These are phyloP conservation scores for Rhodotorula diobovata DNA, from an alignment of 768 basidiomycete species.

Conservation along the genomic window DNA sequence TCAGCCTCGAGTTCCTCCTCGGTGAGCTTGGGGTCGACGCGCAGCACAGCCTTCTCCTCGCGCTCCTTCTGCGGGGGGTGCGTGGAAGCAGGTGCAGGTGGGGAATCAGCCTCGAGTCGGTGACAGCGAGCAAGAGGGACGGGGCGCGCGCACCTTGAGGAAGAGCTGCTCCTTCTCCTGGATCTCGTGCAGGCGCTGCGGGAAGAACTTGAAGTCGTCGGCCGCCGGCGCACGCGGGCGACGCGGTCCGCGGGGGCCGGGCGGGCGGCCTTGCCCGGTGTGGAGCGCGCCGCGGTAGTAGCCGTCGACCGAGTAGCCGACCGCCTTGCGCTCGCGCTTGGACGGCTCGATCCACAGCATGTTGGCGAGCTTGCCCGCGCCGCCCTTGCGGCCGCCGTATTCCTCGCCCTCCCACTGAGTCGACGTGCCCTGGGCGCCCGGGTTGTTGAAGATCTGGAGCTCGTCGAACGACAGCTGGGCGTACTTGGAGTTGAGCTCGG, in stretches of 20 bases:
- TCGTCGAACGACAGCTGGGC: slow-evolving; percentile 90
- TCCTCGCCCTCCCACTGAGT: slow-evolving; percentile 44
- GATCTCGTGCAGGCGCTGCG: slow-evolving; percentile 67
- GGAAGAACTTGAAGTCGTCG: slow-evolving; percentile 97
- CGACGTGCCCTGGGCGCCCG: slow-evolving; percentile 24
- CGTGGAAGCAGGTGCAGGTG: no score
- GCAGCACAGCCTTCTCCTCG: slow-evolving; percentile 50
- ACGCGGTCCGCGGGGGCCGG: slow-evolving; percentile 74
- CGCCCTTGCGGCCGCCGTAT: slow-evolving; percentile 32
- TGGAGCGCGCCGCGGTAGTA: slow-evolving; percentile 93
- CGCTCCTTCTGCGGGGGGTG: slow-evolving; percentile 44
- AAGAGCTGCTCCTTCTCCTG: slow-evolving; percentile 83
- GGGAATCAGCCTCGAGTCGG: slow-evolving; percentile 33
- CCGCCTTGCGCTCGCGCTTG: slow-evolving; percentile 81
- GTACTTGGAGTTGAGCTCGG: slow-evolving; percentile 83
- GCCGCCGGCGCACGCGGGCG: slow-evolving; percentile 82
- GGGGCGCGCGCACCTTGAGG: slow-evolving; percentile 57
- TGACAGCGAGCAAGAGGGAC: slow-evolving; percentile 36
- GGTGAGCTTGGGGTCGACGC: slow-evolving; percentile 69
- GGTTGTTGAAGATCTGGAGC: slow-evolving; percentile 88
- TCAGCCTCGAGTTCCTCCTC: slow-evolving; percentile 81
- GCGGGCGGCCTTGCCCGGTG: slow-evolving; percentile 54
- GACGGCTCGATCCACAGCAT: slow-evolving; percentile 66
- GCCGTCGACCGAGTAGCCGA: slow-evolving; percentile 85
- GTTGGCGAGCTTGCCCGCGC: slow-evolving; percentile 31